These are phyloP conservation scores for Neonectria ditissima DNA, from an alignment of 2,329 filamentous ascomycete genomes.

Conservation along the genomic window DNA sequence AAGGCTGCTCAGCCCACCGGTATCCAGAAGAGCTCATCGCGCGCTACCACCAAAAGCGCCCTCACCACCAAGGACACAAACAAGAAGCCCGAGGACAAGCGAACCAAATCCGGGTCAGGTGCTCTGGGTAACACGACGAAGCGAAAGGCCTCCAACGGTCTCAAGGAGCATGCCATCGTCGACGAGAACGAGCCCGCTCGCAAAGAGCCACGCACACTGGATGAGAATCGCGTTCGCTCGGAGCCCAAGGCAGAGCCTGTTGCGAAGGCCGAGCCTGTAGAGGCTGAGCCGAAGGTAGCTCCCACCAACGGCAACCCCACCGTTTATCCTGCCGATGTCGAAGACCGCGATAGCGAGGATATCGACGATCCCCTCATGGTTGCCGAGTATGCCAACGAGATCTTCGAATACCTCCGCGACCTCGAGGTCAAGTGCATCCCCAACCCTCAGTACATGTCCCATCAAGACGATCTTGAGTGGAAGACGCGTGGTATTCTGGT, in stretches of 20 bases:
- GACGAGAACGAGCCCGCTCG: slow-evolving; percentile 76
- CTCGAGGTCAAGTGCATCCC: slow-evolving; percentile 83
- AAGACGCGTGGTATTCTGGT: slow-evolving; percentile 97
- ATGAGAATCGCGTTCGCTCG: slow-evolving; percentile 58
- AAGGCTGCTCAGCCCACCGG: slow-evolving; percentile 87
- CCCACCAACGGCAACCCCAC: slow-evolving; percentile 26
- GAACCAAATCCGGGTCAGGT: slow-evolving; percentile 78
- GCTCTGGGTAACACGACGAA: slow-evolving; percentile 73
- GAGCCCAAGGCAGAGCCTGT: slow-evolving; percentile 42
- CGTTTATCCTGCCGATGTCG: slow-evolving; percentile 50
- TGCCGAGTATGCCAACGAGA: slow-evolving; percentile 95
- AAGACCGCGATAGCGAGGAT: slow-evolving; percentile 87
- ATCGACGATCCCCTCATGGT: slow-evolving; percentile 96
- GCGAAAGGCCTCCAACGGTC: slow-evolving; percentile 71
- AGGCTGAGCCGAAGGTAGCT: slow-evolving; percentile 41
- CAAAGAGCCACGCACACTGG: slow-evolving; percentile 71
- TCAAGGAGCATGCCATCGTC: slow-evolving; percentile 66
- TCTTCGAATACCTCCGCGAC: slow-evolving; percentile 94
- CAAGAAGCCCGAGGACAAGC: slow-evolving; percentile 74
- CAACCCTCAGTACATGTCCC: slow-evolving; percentile 94
- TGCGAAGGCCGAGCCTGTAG: slow-evolving; percentile 42
- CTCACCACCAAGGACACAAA: slow-evolving; percentile 76
- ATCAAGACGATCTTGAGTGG: slow-evolving; percentile 96
- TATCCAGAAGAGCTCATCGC: slow-evolving; percentile 76
- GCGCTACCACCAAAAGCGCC: slow-evolving; percentile 70